Base-by-base conservation (phyloP, 352 stramenopile genomes). In the Pythium rhizo-oryzae region DNA sequence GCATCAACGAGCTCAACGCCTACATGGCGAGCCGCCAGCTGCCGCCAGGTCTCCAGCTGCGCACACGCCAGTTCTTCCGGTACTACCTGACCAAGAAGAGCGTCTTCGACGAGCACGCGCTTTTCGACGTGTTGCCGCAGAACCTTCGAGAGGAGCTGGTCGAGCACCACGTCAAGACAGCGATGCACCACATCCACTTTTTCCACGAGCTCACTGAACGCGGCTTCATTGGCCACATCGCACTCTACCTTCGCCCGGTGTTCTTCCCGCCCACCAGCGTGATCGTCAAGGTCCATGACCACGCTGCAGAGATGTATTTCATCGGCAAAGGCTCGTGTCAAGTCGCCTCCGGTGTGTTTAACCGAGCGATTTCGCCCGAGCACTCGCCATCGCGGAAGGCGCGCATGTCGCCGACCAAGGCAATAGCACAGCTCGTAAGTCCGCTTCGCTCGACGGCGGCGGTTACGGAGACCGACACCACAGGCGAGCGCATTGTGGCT, bases 21-120 rank as follows among this genome's bases (percentile, higher is more conserved):
- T 92, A 88, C 68, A 75, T 91, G 35, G 61, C 62, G 11, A 84
- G 85, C 50, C 74, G 84, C 18, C 70, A 78, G 44, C 59, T 89
- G 12, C 76, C 80, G 21, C 35, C 46, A 6, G 59, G 64, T 46
- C 70, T 87, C 33, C 67, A 78, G 57, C 56, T 80, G 24, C 74
- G 74, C 28, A 77, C 70, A 21, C 71, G 65, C n/a, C 58, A 70
- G 43, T 82, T 73, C 58, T 73, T 74, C 24, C 55, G 65, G 13
- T 82, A 78, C 62, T 79, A 75, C 19, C 62, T 82, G 13, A 65
- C 62, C 15, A 70, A 74, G 47, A 80, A 82, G 61, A 74, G 59
- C 15, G 76, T 77, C 2, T 82, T 80, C 44, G 76, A 82, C 56
- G 76, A 82, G 54, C 51, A 61, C 24, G 62, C 67, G 47, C 28